Percentiles rank a stretch among this genome's conserved stretches.
Conservation (phyloP, 257 asterid genomes). For the Nicotiana undulata region DNA sequence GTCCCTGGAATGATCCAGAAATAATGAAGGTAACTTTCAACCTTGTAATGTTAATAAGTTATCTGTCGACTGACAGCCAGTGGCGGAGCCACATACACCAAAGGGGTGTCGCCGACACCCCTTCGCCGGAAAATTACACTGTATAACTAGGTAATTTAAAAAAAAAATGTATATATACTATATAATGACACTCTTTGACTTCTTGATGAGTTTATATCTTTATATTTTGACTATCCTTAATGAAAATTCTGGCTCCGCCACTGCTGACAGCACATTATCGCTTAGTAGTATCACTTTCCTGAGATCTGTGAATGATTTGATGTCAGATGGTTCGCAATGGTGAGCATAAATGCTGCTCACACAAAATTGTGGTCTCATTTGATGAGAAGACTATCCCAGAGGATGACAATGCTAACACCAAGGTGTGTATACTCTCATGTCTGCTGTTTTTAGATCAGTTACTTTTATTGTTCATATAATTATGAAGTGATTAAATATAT, state of each 20-base stretch:
- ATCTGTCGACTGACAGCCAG: too few species aligned
- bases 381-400: constrained; percentile 73
- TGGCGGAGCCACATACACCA: too few species aligned
- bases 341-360: constrained; percentile 67
- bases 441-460: not conserved
- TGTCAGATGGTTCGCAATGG: constrained; percentile 78
- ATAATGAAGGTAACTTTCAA: constrained; percentile 59
- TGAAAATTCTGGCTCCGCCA: too few species aligned
- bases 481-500: not conserved
- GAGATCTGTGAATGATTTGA: constrained; percentile 8
- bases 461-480: not conserved
- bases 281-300: not conserved
- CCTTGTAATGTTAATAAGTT: not conserved
- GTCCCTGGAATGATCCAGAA: constrained; percentile 93
- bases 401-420: constrained; percentile 49
- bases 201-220: too few species aligned
- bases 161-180: too few species aligned
- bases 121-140: too few species aligned
- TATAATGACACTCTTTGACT: too few species aligned
- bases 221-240: too few species aligned
- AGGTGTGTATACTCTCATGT: not conserved
- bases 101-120: too few species aligned
- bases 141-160: too few species aligned
- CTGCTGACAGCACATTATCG: too few species aligned
- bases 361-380: constrained; percentile 30